Evolutionary conservation across 768 basidiomycete genomes (phyloP).

Genomic region (Pleurotus djamor): DNA sequence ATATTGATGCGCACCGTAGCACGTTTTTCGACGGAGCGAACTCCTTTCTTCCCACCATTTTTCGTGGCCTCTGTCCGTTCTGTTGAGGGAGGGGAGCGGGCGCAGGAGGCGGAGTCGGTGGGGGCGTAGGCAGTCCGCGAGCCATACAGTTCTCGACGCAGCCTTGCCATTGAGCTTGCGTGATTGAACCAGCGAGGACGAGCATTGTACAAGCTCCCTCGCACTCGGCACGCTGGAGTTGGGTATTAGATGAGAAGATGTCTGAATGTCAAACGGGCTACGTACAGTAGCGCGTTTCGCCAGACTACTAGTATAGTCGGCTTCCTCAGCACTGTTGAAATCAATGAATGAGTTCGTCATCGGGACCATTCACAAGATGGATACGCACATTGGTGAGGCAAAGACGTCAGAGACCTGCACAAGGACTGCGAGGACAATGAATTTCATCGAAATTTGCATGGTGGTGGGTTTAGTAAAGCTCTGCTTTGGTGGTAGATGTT

Average conservation of each 20-base stretch:
- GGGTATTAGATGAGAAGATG: background rate
- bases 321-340: too few species aligned
- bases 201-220: background rate
- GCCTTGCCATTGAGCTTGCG: background rate
- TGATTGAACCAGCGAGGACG: background rate
- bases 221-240: background rate
- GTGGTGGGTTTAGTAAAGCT: background rate
- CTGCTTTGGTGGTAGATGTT: background rate
- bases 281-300: background rate
- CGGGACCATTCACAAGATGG: background rate
- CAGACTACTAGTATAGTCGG: background rate
- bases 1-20: background rate
- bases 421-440: background rate
- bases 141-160: background rate
- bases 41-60: background rate
- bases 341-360: background rate
- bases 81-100: background rate
- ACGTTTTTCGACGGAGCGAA: background rate
- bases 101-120: background rate
- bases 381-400: background rate
- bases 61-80: background rate
- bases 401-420: background rate
- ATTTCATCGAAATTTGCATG: conserved; percentile 4
- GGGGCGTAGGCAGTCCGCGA: too few species aligned
- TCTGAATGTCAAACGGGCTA: background rate